phyloP scores from a whole-genome alignment of 2,329 filamentous ascomycete species.

The Paradendryphiella salina region DNA sequence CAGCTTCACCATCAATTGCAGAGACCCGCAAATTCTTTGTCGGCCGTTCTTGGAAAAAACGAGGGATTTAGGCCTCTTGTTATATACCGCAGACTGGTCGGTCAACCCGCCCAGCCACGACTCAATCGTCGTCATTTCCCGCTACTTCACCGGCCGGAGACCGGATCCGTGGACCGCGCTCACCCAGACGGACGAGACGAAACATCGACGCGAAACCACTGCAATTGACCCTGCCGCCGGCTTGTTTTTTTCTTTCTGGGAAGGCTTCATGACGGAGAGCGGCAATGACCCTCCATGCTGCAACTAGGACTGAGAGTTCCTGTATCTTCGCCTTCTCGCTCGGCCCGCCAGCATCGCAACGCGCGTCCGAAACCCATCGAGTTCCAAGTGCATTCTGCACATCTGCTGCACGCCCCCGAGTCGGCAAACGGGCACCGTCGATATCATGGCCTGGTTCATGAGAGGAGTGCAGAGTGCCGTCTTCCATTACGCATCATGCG shows the following conservation, averaged over 20 bases:
- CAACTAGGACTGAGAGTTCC: constrained; percentile 26
- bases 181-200: constrained; percentile 10
- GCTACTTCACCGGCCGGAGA: constrained; percentile 9
- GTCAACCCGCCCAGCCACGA: constrained; percentile 4
- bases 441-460: constrained; percentile 46
- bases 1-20: not conserved
- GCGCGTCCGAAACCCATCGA: constrained; percentile 1
- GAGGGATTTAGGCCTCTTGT: too few relatives aligned
- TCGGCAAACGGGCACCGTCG: not conserved
- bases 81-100: not conserved
- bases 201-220: constrained; percentile 10
- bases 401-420: not conserved
- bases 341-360: constrained; percentile 2
- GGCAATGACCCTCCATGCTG: constrained; percentile 32
- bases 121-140: constrained; percentile 12
- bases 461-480: constrained; percentile 70
- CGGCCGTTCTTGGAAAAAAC: not conserved
- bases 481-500: constrained; percentile 77
- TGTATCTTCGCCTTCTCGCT: constrained; percentile 17
- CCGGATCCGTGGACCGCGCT: constrained; percentile 20
- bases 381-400: not conserved
- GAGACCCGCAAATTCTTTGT: not conserved
- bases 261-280: constrained; percentile 19
- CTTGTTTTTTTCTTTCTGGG: too few relatives aligned
- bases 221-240: constrained; percentile 12